A percentile compares a stretch with the other conserved stretches of the same genome.
phyloP scores from a whole-genome alignment of 1,139 yeast species.

The Wickerhamomyces sp. region DNA sequence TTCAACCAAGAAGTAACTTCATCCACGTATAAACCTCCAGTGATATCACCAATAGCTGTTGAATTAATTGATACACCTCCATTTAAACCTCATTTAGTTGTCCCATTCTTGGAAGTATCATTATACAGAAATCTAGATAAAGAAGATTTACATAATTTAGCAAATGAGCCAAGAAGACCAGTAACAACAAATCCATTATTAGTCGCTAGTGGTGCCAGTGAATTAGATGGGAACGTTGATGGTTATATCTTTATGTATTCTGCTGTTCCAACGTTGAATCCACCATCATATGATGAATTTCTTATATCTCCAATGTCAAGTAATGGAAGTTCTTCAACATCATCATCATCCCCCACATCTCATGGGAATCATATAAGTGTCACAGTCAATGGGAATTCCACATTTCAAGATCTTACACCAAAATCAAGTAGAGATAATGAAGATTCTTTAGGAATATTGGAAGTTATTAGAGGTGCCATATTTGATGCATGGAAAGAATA shows the following conservation, averaged over 20 bases:
- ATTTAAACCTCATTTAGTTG: conserved; percentile 56
- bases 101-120: conserved; percentile 72
- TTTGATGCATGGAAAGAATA: conserved; percentile 74
- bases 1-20: conserved; percentile 17
- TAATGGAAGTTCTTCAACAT: too few relatives aligned
- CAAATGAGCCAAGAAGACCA: conserved; percentile 60
- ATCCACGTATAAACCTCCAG: conserved; percentile 36
- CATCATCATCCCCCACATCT: too few relatives aligned
- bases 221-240: conserved; percentile 65
- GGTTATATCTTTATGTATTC: conserved; percentile 68
- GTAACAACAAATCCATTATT: conserved; percentile 63
- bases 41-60: conserved; percentile 51
- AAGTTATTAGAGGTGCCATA: conserved; percentile 47
- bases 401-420: not conserved
- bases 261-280: conserved; percentile 46
- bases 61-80: conserved; percentile 74
- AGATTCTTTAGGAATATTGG: conserved; percentile 41
- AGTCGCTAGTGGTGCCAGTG: conserved; percentile 76
- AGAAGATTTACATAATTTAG: conserved; percentile 54
- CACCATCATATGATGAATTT: conserved; percentile 24
- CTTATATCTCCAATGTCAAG: conserved; percentile 9
- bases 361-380: too few relatives aligned
- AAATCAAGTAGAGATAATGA: conserved; percentile 11
- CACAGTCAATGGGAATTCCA: conserved; percentile 1
- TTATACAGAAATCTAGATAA: conserved; percentile 56